These are phyloP conservation scores for Alliaria petiolata DNA, from an alignment of 345 rosid species.

Conservation along the genomic window DNA sequence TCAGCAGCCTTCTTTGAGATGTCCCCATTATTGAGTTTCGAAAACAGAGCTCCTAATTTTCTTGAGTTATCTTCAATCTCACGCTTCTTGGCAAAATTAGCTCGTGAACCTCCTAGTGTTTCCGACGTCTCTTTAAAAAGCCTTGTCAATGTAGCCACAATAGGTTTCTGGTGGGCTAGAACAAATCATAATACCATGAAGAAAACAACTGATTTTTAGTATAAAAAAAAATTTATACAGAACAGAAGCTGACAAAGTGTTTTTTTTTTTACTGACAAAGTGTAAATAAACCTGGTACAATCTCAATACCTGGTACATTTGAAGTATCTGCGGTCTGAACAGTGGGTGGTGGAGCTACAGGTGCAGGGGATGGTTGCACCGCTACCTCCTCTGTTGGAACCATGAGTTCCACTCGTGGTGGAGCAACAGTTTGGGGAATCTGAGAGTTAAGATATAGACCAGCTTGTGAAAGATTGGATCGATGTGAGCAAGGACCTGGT, in stretches of 20 bases:
- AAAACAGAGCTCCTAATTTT: constrained; percentile 10
- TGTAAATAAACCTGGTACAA: not conserved
- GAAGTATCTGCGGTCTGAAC: not conserved
- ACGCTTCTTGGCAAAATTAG: constrained; percentile 40
- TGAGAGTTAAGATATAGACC: not conserved
- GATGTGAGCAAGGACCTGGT: not conserved
- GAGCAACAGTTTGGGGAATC: not conserved
- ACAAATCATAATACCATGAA: not conserved
- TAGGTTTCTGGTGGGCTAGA: constrained; percentile 59
- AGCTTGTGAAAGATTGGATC: not conserved
- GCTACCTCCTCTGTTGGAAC: not conserved
- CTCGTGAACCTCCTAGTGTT: constrained; percentile 47
- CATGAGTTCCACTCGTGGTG: not conserved
- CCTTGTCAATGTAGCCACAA: constrained; percentile 48
- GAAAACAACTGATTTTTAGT: not conserved
- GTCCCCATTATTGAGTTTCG: constrained; percentile 7
- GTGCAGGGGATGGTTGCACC: not conserved
- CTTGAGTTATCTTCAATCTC: constrained; percentile 12
- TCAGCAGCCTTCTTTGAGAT: constrained; percentile 43
- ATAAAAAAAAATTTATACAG: not conserved
- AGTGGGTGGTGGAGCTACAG: not conserved
- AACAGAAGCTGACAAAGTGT: not conserved
- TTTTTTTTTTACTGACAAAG: not conserved
- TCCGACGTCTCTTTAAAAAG: constrained; percentile 74
- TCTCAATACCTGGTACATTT: not conserved